Percentiles rank a stretch among this genome's conserved stretches.
Evolutionary conservation across 345 rosid species (phyloP).

Genomic region (Iberis pinnata): DNA sequence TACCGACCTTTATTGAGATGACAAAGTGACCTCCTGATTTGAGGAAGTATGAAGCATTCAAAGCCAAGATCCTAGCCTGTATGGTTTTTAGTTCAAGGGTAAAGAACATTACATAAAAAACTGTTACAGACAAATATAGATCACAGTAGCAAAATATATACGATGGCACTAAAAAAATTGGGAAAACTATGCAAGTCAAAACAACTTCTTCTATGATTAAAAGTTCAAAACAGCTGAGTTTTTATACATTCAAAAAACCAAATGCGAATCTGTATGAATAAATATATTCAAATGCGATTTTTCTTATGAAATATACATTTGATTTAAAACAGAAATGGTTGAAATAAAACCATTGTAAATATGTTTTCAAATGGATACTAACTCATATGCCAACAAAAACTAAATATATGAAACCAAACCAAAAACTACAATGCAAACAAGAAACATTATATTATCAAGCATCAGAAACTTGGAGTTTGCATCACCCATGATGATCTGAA

Average conservation of each 20-base stretch:
- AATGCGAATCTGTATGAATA: neutral
- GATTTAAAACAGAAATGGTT: no score
- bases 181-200: no score
- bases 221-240: no score
- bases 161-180: no score
- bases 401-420: neutral
- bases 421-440: neutral
- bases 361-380: no score
- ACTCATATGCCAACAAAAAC: neutral
- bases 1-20: slow-evolving; percentile 88
- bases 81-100: neutral
- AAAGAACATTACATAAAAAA: neutral
- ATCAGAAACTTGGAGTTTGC: slow-evolving; percentile 49
- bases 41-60: slow-evolving; percentile 75
- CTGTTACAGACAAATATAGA: neutral
- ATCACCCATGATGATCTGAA: slow-evolving; percentile 56
- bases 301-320: no score
- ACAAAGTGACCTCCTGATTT: slow-evolving; percentile 97
- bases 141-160: no score
- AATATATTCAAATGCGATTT: no score
- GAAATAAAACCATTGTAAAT: neutral
- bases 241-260: slow-evolving; percentile 1
- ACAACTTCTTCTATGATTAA: no score
- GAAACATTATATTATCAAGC: slow-evolving; percentile 4
- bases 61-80: slow-evolving; percentile 92